phyloP scores from a whole-genome alignment of 352 stramenopile species.

The Phytophthora capsici region DNA sequence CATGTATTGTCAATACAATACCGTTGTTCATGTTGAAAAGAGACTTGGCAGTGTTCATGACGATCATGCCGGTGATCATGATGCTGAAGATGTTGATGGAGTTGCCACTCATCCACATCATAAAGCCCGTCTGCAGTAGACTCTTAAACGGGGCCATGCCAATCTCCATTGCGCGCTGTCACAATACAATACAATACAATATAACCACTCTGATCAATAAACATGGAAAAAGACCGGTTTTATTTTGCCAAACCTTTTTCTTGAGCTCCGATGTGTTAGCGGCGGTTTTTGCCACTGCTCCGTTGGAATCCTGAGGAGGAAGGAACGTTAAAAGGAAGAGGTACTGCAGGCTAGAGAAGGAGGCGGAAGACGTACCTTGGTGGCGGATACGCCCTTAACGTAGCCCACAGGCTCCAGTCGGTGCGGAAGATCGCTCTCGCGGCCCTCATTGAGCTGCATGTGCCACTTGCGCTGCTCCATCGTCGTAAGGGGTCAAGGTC shows the following conservation, averaged over 20 bases:
- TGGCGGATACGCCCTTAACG: constrained; percentile 57
- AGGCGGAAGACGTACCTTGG: constrained; percentile 49
- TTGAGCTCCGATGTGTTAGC: constrained; percentile 85
- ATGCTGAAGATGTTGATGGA: constrained; percentile 96
- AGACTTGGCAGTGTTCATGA: constrained; percentile 93
- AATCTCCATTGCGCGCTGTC: constrained; percentile 91
- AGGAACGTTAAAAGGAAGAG: background rate
- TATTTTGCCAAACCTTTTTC: constrained; percentile 71
- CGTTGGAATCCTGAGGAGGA: constrained; percentile 51
- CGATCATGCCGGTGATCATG: constrained; percentile 94
- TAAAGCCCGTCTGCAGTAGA: constrained; percentile 94
- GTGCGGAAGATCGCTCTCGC: constrained; percentile 71
- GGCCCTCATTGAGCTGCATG: constrained; percentile 75
- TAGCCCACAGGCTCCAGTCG: constrained; percentile 75
- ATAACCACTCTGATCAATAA: background rate
- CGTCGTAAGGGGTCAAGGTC: constrained; percentile 4
- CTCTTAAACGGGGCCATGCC: constrained; percentile 91
- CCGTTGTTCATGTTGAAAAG: constrained; percentile 83
- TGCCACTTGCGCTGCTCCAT: constrained; percentile 80
- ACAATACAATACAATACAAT: background rate
- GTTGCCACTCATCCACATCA: constrained; percentile 97
- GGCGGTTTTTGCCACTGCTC: constrained; percentile 65
- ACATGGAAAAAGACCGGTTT: constrained; percentile 1
- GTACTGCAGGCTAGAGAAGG: background rate
- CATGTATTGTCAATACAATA: constrained; percentile 9